phyloP scores from a whole-genome alignment of 345 rosid genomes.

The Abelmoschus esculentus region DNA sequence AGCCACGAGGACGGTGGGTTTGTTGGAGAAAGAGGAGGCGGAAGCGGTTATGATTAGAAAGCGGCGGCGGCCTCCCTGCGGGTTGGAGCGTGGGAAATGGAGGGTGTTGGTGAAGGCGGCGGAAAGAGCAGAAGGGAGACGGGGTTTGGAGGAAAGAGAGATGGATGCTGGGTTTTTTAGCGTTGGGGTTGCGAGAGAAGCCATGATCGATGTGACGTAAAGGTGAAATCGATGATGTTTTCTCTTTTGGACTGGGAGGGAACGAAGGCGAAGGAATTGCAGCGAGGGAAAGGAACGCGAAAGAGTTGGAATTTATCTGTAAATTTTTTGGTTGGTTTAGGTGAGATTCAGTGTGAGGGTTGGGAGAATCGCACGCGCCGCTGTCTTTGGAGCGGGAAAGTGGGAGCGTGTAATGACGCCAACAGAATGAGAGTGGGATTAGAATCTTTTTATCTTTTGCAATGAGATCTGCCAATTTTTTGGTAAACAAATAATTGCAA shows the following conservation, averaged over 20 bases:
- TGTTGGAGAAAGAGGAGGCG: slow-evolving; percentile 31
- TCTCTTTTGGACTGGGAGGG: background rate
- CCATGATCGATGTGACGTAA: slow-evolving; percentile 8
- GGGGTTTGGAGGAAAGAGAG: slow-evolving; percentile 28
- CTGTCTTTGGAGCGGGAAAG: background rate
- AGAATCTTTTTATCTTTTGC: no score
- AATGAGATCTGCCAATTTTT: background rate
- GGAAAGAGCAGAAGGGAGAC: slow-evolving; percentile 24
- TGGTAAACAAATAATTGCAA: background rate
- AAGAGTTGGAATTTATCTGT: slow-evolving; percentile 10
- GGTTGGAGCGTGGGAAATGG: slow-evolving; percentile 17
- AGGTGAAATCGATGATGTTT: background rate
- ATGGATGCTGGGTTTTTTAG: slow-evolving; percentile 26
- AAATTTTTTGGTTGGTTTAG: slow-evolving; percentile 6
- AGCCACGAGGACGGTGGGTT: slow-evolving; percentile 73
- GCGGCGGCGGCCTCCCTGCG: slow-evolving; percentile 13
- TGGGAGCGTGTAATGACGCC: background rate
- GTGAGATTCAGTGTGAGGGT: background rate
- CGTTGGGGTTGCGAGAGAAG: slow-evolving; percentile 25
- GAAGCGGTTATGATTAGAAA: slow-evolving; percentile 21
- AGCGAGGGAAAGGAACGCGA: background rate
- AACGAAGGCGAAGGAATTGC: background rate
- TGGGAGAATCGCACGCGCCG: background rate
- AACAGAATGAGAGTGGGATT: background rate
- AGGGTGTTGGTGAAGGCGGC: slow-evolving; percentile 12